Base-by-base conservation (phyloP, 2,329 filamentous ascomycete species). In the Aspergillus novoparasiticus region DNA sequence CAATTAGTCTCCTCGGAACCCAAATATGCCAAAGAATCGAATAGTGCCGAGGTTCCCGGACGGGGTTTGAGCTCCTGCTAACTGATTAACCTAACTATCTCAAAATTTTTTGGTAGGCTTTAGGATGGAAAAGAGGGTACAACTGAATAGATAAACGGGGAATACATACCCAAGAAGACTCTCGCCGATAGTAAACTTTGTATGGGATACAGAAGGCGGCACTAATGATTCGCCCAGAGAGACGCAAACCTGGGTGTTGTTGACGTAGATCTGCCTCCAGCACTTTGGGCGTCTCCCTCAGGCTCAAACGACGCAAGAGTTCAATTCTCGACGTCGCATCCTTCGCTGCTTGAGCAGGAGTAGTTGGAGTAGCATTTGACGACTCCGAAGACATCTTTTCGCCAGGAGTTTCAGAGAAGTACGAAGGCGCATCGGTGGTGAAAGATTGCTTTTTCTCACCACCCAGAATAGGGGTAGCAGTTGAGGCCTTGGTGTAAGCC, bases 11-110 rank as follows among this genome's bases (percentile, higher is more conserved):
- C 85, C 61, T 90, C 84, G n/a, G 93, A 96, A 4, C 93, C 92
- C 51, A 98, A 87, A 78, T 96, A 90, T 61, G 90, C 87, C 73
- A 98, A 93, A 11, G 93, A 94, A 77, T 97, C 93, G 79, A 96
- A 96, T 39, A 98, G 85, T 19, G 94, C 93, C 14, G 94, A 97
- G 63, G 94, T 94, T 60, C 94, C 94, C 64, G 90, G 90, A 30
- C 94, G 91, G 64, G 88, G 83, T 70, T 87, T 88, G 60, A 97
- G 81, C 74, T 91, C 87, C 92, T 94, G 59, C 54, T 63, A 16
- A 46, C 34, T 41, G 11, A 48, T 59, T 61, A 64, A 56, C 51
- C 34, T 54, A 68, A 59, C 53, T 66, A 57, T 58, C 41, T 34
- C 21, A 30, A 23, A 34, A 21, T 28, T 9, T 21, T 21, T 11